Evolutionary conservation across 441 rosid genomes (phyloP).

Genomic region (Breynia disticha): DNA sequence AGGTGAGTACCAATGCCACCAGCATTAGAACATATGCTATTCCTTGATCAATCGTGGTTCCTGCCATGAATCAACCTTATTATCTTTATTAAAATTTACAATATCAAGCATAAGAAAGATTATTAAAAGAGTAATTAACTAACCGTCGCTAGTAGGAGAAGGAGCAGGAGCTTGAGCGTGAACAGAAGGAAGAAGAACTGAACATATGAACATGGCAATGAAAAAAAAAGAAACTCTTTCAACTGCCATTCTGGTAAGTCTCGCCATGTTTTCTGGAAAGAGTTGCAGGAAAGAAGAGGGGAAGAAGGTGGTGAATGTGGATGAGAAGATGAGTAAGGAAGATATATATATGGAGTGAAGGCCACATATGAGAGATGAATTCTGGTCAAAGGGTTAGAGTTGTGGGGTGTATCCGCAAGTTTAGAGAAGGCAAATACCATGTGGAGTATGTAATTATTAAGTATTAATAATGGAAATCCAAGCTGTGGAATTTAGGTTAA

Average conservation of each 20-base stretch:
- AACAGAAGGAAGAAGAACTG: not conserved
- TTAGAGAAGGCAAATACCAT: not conserved
- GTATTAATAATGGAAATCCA: constrained; percentile 8
- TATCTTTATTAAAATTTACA: not conserved
- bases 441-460: not conserved
- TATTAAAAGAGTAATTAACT: too few relatives aligned
- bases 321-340: not conserved
- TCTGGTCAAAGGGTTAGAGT: too few relatives aligned
- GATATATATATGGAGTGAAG: not conserved
- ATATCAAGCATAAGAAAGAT: not conserved
- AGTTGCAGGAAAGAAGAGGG: not conserved
- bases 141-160: not conserved
- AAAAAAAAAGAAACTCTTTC: not conserved
- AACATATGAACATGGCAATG: not conserved
- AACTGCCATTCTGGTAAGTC: not conserved
- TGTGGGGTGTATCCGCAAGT: not conserved
- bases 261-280: not conserved
- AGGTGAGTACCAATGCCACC: not conserved
- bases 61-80: not conserved
- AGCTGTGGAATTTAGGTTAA: not conserved
- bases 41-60: not conserved
- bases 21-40: not conserved
- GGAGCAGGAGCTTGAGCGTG: not conserved
- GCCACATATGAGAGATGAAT: not conserved
- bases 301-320: not conserved